phyloP scores from a whole-genome alignment of 2,329 filamentous ascomycete species.

The Plenodomus tracheiphilus region DNA sequence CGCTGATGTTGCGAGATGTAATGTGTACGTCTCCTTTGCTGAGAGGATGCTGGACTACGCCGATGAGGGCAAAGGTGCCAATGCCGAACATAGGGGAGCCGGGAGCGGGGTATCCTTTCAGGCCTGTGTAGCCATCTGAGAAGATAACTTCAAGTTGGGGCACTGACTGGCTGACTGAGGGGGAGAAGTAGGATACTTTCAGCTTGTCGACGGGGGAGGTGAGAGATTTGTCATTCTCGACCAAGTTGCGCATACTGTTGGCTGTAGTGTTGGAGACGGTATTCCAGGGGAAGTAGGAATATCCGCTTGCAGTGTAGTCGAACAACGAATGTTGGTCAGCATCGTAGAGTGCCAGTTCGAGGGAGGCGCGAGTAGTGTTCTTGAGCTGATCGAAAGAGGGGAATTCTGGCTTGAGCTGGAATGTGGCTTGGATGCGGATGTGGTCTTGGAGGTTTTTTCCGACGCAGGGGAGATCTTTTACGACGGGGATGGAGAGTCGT shows the following conservation, averaged over 20 bases:
- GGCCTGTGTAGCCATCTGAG: conserved; percentile 51
- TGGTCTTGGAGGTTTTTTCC: conserved; percentile 42
- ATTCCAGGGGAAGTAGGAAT: conserved; percentile 50
- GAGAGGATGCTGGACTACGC: conserved; percentile 41
- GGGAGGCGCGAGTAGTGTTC: conserved; percentile 40
- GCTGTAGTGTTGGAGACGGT: conserved; percentile 41
- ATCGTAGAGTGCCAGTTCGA: conserved; percentile 46
- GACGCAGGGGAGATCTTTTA: conserved; percentile 24
- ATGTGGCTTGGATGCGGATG: conserved; percentile 30
- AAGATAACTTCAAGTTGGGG: conserved; percentile 52
- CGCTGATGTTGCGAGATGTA: conserved; percentile 21
- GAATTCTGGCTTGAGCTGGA: conserved; percentile 26
- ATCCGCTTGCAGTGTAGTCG: conserved; percentile 47
- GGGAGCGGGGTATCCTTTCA: conserved; percentile 37
- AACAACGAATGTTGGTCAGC: conserved; percentile 41
- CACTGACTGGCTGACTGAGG: conserved; percentile 33
- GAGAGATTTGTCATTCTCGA: conserved; percentile 23
- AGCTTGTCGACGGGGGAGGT: conserved; percentile 19
- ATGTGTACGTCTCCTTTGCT: conserved; percentile 34
- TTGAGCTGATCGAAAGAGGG: conserved; percentile 28
- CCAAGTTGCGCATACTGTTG: conserved; percentile 37
- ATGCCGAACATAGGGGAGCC: conserved; percentile 32
- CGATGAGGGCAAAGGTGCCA: conserved; percentile 41
- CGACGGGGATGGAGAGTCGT: conserved; percentile 20
- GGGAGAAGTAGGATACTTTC: conserved; percentile 40